Evolutionary conservation across 1,284 basidiomycete genomes (phyloP), one percentile per base, ranked within the genome.

Genomic region (Apiotrichum veenhuisii): DNA sequence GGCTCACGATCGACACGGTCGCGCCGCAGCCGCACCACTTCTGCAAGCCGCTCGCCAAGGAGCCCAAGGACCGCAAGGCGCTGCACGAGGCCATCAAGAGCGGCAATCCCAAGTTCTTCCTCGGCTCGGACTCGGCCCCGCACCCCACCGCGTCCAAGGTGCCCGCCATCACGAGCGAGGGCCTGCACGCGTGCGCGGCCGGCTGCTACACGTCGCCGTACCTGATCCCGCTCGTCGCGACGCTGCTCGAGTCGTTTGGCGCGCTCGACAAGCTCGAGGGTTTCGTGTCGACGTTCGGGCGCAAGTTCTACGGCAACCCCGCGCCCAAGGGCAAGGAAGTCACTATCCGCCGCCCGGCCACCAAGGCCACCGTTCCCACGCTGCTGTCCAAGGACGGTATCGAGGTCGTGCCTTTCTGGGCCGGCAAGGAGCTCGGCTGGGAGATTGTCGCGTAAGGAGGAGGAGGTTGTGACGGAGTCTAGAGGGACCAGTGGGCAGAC

Each of bases 41-140:
- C 76, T 98, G 96, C 82, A 99, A 98, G 78, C 96, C 96, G 0
- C 89, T 99, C 23, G 95, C 96, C 27, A 99, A 99, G 78, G 93
- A 86, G 69, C 94, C 94, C 5, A 87, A 89, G 64, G 96, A 99
- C 75, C 82, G 95, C 27, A 77, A 84, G 65, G 94, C 96, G 12
- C 79, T 99, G 54, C 84, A 86, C 55, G 83, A 89, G 23, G 86
- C 94, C 38, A 84, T 98, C 54, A 81, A 79, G 60, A 84, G 88
- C 79, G 91, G 95, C 2, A 91, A 97, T 75, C 88, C 91, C 2
- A 87, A 91, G 57, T 98, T 98, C 80, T 99, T 99, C 84, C 82
- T 99, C 46, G 96, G 96, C 18, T 96, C 92, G 20, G 96, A 99
- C 77, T 94, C 90, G 33, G 96, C 96, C 1, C 96, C 96, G 26